Base-by-base conservation (phyloP, 495 filamentous ascomycete species). In the Aeminium ludgeri region DNA sequence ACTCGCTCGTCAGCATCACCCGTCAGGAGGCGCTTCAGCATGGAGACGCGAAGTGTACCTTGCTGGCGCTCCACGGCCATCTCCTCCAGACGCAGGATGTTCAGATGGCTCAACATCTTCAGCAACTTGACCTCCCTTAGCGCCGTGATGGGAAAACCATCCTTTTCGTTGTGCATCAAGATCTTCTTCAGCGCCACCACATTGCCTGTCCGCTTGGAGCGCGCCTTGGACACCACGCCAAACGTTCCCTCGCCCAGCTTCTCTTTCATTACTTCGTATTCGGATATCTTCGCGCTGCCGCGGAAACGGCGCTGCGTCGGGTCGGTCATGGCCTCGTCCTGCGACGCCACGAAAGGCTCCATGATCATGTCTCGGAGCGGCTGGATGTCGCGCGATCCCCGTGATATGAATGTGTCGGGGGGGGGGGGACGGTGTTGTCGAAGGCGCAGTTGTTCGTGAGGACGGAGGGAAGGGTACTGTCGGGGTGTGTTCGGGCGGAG, bases 191-290 rank as follows among this genome's bases (percentile, higher is more conserved):
- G 54, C 2, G 89, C 89, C 32, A 94, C 76, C 20, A 84, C 52
- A 18, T 68, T 65, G 15, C 78, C 76, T 11, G 75, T 80, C 49
- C 66, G 80, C 52, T 73, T 78, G 13, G 80, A 82, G 49, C 71
- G 71, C 40, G 86, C 89, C 52, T 86, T 87, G 58, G 95, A 80
- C 37, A 97, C 89, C 64, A 94, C 86, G 45, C 87, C 89, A 62
- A 99, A 99, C 15, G 89, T 99, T 38, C 89, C 89, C 59, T 99
- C 91, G 47, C 89, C 89, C 36, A 99, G 72, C 64, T 99, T 99
- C 36, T 76, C 78, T 3, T 38, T 27, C 44, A 86, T 59, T 16
- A 94, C 69, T 46, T 92, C 82, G 56, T 93, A 99, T 41, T 89
- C 79, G 34, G 64, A 67, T 49, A 99, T 95, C 40, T 69, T 78